Base-by-base conservation (phyloP, 768 basidiomycete species). In the Crepidotus variabilis region DNA sequence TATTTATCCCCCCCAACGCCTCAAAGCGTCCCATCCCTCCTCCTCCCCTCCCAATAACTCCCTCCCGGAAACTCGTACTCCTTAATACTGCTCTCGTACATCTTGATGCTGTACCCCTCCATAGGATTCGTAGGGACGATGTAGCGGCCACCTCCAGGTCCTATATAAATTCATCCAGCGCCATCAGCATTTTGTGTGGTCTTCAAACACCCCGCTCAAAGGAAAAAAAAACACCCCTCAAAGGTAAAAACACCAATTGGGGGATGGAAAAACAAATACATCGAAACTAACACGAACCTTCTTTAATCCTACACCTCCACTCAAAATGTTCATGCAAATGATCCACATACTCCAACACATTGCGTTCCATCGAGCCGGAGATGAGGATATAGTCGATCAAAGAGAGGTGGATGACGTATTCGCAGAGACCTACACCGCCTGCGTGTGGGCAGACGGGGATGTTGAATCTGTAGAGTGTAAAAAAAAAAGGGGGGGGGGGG, bases 301-400 rank as follows among this genome's bases (percentile, higher is more conserved):
- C 35, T 36, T 16, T 16, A 75, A 98, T 92, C 16, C 91, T 88
- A 64, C 90, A 92, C 1, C 93, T 94, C 58, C 85, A 85, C 45
- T 87, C 74, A 73, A 97, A 98, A 68, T 97, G 91, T 65, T 98
- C 93, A 71, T 98, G 95, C 36, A 98, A 77, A 69, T 97, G 95
- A 67, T 93, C 88, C 32, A 87, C 89, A 60, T 84, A 92, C 71
- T 93, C 94, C 39, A 98, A 85, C 3, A 97, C 95, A 67, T 98
- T 97, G 50, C 90, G 83, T 62, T 95, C 93, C 87, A 95, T 95
- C 18, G 86, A 82, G 1, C 94, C 95, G 1, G 94, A 95, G 54
- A 98, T 78, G 58, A 83, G 84, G 62, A 98, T 90, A 67, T 95
- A 98, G 72, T 98, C 95, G 67, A 98, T 97, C 63, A 97, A 72